These are phyloP conservation scores for Phaeoacremonium minimum DNA, from an alignment of 2,329 filamentous ascomycete genomes.

Conservation along the genomic window DNA sequence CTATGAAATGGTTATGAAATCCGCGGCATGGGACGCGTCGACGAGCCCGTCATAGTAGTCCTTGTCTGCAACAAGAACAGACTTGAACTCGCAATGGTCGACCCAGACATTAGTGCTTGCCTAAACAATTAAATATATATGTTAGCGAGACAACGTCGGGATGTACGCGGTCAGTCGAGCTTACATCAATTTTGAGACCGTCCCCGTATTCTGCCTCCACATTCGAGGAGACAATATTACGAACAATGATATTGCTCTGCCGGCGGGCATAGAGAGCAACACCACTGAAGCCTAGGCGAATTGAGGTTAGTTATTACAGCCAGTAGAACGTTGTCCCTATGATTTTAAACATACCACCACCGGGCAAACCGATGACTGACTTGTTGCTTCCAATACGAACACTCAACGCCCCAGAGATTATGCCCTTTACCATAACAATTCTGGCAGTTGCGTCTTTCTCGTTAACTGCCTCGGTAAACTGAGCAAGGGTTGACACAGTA, in stretches of 20 bases:
- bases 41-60: constrained; percentile 54
- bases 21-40: constrained; percentile 48
- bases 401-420: constrained; percentile 29
- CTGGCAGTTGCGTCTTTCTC: constrained; percentile 27
- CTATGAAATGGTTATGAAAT: constrained; percentile 34
- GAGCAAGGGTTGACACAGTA: constrained; percentile 39
- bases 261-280: constrained; percentile 36
- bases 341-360: too few relatives aligned
- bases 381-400: constrained; percentile 37
- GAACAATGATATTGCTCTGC: constrained; percentile 40
- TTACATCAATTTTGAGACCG: constrained; percentile 30
- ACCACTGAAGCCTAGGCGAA: constrained; percentile 19
- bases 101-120: constrained; percentile 41
- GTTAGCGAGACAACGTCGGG: neutral
- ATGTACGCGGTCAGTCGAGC: too few relatives aligned
- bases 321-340: too few relatives aligned
- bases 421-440: constrained; percentile 31
- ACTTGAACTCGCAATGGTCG: constrained; percentile 50
- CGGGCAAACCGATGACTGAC: constrained; percentile 31
- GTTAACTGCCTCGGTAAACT: constrained; percentile 37
- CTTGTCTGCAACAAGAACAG: constrained; percentile 46
- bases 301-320: too few relatives aligned
- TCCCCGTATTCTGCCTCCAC: constrained; percentile 33
- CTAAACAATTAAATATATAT: constrained; percentile 12
- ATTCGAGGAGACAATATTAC: constrained; percentile 36